Conservation (phyloP, 2,329 filamentous ascomycete species). For the Scleromitrula shiraiana region DNA sequence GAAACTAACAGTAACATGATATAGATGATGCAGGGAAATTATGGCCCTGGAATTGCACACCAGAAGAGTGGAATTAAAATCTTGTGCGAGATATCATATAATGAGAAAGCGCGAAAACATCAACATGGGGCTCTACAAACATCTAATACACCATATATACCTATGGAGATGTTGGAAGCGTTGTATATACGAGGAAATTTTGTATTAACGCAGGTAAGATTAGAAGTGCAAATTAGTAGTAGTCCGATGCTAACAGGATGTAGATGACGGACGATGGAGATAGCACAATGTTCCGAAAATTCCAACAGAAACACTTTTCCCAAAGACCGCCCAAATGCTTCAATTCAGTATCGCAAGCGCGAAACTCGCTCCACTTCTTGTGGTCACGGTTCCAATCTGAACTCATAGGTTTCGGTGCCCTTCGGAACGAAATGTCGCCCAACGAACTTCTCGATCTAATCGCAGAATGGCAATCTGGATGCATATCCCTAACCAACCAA, state of each 20-base stretch:
- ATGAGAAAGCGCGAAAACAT: slow-evolving; percentile 7
- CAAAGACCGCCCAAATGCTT: slow-evolving; percentile 30
- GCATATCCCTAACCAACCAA: slow-evolving; percentile 38
- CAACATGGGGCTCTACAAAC: slow-evolving; percentile 7
- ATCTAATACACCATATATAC: slow-evolving; percentile 12
- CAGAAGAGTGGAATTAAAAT: slow-evolving; percentile 19
- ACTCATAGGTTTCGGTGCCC: slow-evolving; percentile 30
- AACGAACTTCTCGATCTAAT: slow-evolving; percentile 34
- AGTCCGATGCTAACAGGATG: not conserved
- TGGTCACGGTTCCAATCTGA: slow-evolving; percentile 29
- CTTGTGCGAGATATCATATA: slow-evolving; percentile 15
- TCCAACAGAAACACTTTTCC: not conserved
- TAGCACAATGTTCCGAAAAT: slow-evolving; percentile 1
- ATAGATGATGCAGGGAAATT: slow-evolving; percentile 18
- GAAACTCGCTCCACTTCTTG: slow-evolving; percentile 45
- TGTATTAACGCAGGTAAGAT: slow-evolving; percentile 14
- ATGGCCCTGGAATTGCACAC: slow-evolving; percentile 16
- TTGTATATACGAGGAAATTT: slow-evolving; percentile 17
- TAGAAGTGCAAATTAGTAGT: not conserved
- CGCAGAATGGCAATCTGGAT: slow-evolving; percentile 31
- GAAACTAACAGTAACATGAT: not conserved
- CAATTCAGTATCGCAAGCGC: slow-evolving; percentile 42
- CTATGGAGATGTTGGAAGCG: slow-evolving; percentile 12
- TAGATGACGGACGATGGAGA: not conserved
- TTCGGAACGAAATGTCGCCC: slow-evolving; percentile 32